Evolutionary conservation across 2,329 filamentous ascomycete genomes (phyloP).

Genomic region (Xylaria sp.): DNA sequence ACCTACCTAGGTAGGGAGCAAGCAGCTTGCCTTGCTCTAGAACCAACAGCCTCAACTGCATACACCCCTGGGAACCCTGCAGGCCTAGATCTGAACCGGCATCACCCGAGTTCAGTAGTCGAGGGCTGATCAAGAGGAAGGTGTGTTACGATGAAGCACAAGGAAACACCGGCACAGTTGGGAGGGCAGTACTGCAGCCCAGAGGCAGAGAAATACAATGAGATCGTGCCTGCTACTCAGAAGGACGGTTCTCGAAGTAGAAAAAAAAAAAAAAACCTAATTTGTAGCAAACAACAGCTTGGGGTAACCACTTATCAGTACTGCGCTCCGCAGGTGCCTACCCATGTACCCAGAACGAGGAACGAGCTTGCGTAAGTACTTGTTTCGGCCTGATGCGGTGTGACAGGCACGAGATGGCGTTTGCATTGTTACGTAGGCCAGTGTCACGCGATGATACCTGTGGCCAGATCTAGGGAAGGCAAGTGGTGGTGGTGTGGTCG

Average conservation of each 20-base stretch:
- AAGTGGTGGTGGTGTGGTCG: background rate
- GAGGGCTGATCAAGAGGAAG: background rate
- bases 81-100: background rate
- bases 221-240: background rate
- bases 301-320: too few relatives aligned
- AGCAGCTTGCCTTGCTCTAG: too few relatives aligned
- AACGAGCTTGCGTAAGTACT: background rate
- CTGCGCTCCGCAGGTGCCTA: too few relatives aligned
- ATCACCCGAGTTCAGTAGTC: constrained; percentile 12
- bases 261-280: too few relatives aligned
- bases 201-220: background rate
- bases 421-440: background rate
- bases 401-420: constrained; percentile 3
- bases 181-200: background rate
- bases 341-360: too few relatives aligned
- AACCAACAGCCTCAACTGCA: too few relatives aligned
- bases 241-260: background rate
- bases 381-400: constrained; percentile 1
- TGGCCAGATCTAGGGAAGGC: background rate
- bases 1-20: too few relatives aligned
- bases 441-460: background rate
- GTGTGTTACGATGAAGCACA: background rate
- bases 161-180: background rate
- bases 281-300: too few relatives aligned
- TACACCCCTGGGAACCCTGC: background rate